Percentiles rank a stretch among this genome's conserved stretches.
These are phyloP conservation scores for Leucogyrophana mollusca DNA, from an alignment of 768 basidiomycete genomes.

Conservation along the genomic window DNA sequence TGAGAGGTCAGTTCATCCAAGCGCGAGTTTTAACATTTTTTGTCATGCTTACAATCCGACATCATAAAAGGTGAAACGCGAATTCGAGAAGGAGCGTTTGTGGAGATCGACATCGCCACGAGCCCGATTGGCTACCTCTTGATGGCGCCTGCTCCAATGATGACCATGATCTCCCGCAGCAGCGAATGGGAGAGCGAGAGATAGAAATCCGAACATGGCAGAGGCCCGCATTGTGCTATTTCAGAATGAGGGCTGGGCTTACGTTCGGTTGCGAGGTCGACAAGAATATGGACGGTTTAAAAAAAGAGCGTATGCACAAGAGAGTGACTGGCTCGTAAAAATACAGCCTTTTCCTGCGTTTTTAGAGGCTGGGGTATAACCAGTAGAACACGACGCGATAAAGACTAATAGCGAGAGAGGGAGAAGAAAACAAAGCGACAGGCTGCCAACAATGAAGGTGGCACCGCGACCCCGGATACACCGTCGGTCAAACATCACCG, in stretches of 20 bases:
- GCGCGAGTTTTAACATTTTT: conserved; percentile 7
- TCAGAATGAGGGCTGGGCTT: background rate
- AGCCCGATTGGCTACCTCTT: conserved; percentile 48
- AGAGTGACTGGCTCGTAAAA: conserved; percentile 14
- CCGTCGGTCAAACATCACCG: no score
- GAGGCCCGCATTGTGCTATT: conserved; percentile 16
- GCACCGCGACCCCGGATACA: conserved; percentile 8
- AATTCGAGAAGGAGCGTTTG: conserved; percentile 33
- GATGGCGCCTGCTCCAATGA: conserved; percentile 38
- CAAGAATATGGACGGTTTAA: conserved; percentile 6
- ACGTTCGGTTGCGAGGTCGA: conserved; percentile 2
- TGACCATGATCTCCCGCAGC: conserved; percentile 23
- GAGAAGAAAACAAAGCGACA: background rate
- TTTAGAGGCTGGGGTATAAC: background rate
- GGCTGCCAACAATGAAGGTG: background rate
- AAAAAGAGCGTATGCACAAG: conserved; percentile 22
- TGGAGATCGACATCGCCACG: conserved; percentile 39
- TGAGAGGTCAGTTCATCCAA: conserved; percentile 4
- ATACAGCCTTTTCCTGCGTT: conserved; percentile 10
- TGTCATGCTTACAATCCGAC: conserved; percentile 44
- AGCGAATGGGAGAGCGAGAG: conserved; percentile 36
- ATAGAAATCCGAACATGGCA: conserved; percentile 31
- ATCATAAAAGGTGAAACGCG: conserved; percentile 56
- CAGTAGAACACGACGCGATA: no score
- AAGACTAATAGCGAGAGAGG: background rate